These are phyloP conservation scores for Termitomyces sp. DNA, from an alignment of 768 basidiomycete genomes.

Conservation along the genomic window DNA sequence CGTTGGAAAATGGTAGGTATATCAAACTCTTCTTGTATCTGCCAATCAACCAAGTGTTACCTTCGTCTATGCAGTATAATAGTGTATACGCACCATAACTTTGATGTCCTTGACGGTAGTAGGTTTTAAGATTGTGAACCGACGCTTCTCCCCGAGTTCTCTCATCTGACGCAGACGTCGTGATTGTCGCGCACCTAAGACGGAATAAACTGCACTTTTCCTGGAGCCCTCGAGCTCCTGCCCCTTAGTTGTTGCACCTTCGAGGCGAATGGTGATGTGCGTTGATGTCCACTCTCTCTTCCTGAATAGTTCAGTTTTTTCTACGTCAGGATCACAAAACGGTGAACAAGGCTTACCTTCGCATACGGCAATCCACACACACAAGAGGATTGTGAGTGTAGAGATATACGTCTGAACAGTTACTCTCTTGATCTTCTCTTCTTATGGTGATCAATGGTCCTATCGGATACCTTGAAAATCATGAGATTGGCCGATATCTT, in stretches of 20 bases:
- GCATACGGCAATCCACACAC: slow-evolving; percentile 55
- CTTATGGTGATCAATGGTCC: slow-evolving; percentile 49
- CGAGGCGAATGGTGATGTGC: slow-evolving; percentile 53
- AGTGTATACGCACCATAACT: slow-evolving; percentile 44
- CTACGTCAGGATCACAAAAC: not conserved
- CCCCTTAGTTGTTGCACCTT: slow-evolving; percentile 13
- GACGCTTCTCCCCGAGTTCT: slow-evolving; percentile 43
- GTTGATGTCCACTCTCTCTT: slow-evolving; percentile 53
- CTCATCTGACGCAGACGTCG: slow-evolving; percentile 59
- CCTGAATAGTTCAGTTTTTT: slow-evolving; percentile 22
- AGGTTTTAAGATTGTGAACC: slow-evolving; percentile 51
- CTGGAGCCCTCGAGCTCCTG: slow-evolving; percentile 8
- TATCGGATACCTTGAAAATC: slow-evolving; percentile 45
- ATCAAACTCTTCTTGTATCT: slow-evolving; percentile 58
- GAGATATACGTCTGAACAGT: slow-evolving; percentile 17
- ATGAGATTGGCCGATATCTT: not conserved
- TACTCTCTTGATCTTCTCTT: slow-evolving; percentile 24
- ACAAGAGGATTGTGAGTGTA: slow-evolving; percentile 48
- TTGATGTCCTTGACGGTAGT: slow-evolving; percentile 80
- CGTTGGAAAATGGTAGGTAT: slow-evolving; percentile 78
- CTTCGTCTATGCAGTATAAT: not conserved
- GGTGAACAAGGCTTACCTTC: slow-evolving; percentile 34
- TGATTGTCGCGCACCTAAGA: slow-evolving; percentile 54
- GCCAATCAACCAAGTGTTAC: slow-evolving; percentile 3
- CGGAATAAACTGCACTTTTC: slow-evolving; percentile 22